Base-by-base conservation (phyloP, 2,329 filamentous ascomycete species). In the Ophiostoma tasmaniense region DNA sequence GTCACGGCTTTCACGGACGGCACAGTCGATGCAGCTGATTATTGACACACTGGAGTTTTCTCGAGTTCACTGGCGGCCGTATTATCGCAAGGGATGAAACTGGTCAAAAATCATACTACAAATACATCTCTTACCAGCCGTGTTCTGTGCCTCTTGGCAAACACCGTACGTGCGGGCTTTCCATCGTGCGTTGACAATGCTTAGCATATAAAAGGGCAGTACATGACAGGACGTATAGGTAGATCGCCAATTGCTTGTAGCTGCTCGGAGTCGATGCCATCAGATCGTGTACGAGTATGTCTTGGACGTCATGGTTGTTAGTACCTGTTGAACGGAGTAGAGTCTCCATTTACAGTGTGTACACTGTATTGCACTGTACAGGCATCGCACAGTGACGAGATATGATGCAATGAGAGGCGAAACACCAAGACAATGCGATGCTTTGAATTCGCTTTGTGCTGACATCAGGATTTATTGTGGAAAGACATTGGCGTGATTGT, bases 401-500 rank as follows among this genome's bases (percentile, higher is more conserved):
- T 22, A 65, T 65, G 64, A 65, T 65, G 64, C 64, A 65, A 65
- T 65, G 64, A 28, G 35, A 65, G 64, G 61, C 61, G 61, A 35
- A 11, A 64, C 50, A 25, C 50, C n/a, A 25, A 39, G n/a, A 28
- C 37, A 45, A 6, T 10, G 13, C 50, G 7, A 55, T 25, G 50
- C 45, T 50, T 50, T 42, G 11, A 11, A 10, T 35, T n/a, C 39
- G 35, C 37, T 39, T 65, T 30, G 35, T 65, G 11, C 13, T 39
- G 11, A 3, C 45, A 65, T 28, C 64, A 39, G 64, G 64, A 42
- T 65, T 65, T 65, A 64, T 42, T 28, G 35, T 65, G 64, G 35
- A 8, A 42, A 42, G 64, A 37, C n/a, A 64, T 45, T n/a, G 64
- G 45, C 37, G 17, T 5, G 10, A 7, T 11, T n/a, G 13, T 17